Base-by-base conservation (phyloP, 1,284 basidiomycete species). In the Abortiporus biennis region DNA sequence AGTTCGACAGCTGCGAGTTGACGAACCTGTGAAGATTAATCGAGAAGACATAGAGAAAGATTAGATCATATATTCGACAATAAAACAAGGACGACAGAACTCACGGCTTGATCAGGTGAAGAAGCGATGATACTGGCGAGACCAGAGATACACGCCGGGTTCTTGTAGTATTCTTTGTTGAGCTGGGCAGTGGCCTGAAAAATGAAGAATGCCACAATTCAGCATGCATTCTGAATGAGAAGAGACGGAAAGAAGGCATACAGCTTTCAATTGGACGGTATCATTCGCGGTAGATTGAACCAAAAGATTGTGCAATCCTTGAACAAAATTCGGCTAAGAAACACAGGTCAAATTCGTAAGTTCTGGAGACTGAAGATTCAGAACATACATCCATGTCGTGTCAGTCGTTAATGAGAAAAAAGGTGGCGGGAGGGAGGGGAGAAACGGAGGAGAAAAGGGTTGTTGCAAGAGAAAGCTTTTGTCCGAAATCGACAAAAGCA, bases 1-100 rank as follows among this genome's bases (percentile, higher is more conserved):
- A 98, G 74, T 69, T 99, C 96, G 45, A 99, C 94, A n/a, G 94
- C 92, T 38, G 94, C 91, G 17, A 99, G 80, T 80, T 99, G 96
- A 43, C 95, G 90, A 47, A 97, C 84, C 92, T 96, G 31, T 42
- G 29, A 4, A 41, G n/a, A 13, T 27, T 40, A 6, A 36, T 9
- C 12, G 19, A 21, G 22, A 20, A 33, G 37, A 25, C 13, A 29
- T 41, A 1, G 36, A 11, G 19, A 35, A 15, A 24, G 33, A 37
- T n/a, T n/a, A n/a, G 27, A 8, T 29, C 27, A 29, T 8, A 29
- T 38, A 16, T 11, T 24, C 25, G 12, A 25, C 12, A 12, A 32
- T 16, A n/a, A 21, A 23, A n/a, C n/a, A n/a, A n/a, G n/a, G n/a
- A n/a, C n/a, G n/a, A n/a, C n/a, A n/a, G 39, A 31, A 71, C 80